Evolutionary conservation across 2,329 filamentous ascomycete genomes (phyloP).

Genomic region (Claviceps pusilla): DNA sequence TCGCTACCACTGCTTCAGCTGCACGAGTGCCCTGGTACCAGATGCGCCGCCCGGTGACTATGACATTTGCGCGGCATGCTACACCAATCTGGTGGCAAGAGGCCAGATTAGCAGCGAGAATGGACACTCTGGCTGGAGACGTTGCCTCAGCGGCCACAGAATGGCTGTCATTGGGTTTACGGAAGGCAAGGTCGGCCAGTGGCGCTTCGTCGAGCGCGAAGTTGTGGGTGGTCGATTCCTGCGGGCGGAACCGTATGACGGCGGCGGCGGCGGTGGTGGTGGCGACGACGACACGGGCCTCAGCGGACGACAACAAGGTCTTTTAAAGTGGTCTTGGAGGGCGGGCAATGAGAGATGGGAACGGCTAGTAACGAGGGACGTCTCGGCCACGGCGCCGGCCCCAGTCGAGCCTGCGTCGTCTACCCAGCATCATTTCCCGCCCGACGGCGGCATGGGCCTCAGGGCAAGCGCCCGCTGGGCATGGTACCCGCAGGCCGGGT

Average conservation of each 20-base stretch:
- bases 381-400: conserved; percentile 28
- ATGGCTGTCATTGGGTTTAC: conserved; percentile 72
- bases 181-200: conserved; percentile 50
- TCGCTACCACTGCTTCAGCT: conserved; percentile 68
- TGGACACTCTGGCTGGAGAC: conserved; percentile 66
- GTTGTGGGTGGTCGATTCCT: conserved; percentile 64
- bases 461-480: conserved; percentile 54
- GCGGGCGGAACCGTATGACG: conserved; percentile 38
- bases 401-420: conserved; percentile 14
- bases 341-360: conserved; percentile 24
- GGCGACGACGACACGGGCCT: conserved; percentile 16
- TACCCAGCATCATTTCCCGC: conserved; percentile 40
- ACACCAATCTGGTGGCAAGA: conserved; percentile 47
- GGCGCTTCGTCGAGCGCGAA: conserved; percentile 53
- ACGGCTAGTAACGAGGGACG: conserved; percentile 36
- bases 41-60: conserved; percentile 55
- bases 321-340: conserved; percentile 40
- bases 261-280: conserved; percentile 9
- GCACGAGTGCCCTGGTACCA: conserved; percentile 37
- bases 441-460: conserved; percentile 58
- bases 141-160: conserved; percentile 65
- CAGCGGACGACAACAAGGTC: conserved; percentile 14
- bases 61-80: conserved; percentile 71
- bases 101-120: conserved; percentile 59
- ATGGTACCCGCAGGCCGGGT: conserved; percentile 54